Evolutionary conservation across 2,329 filamentous ascomycete species (phyloP), one percentile per base, ranked within the genome.

Genomic region (Sarocladiaceae sp.): DNA sequence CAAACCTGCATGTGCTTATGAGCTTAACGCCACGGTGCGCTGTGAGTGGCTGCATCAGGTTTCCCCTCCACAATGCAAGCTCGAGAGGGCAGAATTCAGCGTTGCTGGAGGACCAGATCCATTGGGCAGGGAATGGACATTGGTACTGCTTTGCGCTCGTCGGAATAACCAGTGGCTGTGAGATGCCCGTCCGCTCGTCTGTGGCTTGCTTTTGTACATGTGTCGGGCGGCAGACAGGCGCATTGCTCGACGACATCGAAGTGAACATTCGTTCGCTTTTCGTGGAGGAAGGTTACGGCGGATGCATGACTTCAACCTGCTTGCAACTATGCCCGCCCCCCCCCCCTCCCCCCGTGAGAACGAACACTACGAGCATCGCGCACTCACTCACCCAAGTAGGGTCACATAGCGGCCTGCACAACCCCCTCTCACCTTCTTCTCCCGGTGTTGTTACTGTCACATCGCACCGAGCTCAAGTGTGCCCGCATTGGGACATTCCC

Each of bases 21-120:
- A 44, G 40, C 17, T n/a, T 44, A 44, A 44, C 40, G 40, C 40
- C 40, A 44, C 40, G 15, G n/a, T n/a, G 40, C 23, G 40, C 40
- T 44, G 7, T 44, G 40, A 44, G 40, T 44, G 40, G 40, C 20
- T 26, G 40, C 23, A 44, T 44, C 20, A 22, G 40, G 20, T 12
- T 20, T 36, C 33, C 20, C 37, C 37, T 23, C 37, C 8, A 26
- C 40, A 44, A 44, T 44, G 40, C 40, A 44, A 22, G 17, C 40
- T 12, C 23, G 8, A 12, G 37, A 23, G n/a, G n/a, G n/a, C n/a
- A n/a, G n/a, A n/a, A n/a, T n/a, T n/a, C n/a, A n/a, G n/a, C 22
- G 20, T n/a, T 44, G 20, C 7, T 22, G 28, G 40, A n/a, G 23
- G 4, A 6, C 11, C 40, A 10, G 22, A 28, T 44, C 37, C 40